Evolutionary conservation across 768 basidiomycete species (phyloP).

Genomic region (Chalciporus pseudorubinellus): DNA sequence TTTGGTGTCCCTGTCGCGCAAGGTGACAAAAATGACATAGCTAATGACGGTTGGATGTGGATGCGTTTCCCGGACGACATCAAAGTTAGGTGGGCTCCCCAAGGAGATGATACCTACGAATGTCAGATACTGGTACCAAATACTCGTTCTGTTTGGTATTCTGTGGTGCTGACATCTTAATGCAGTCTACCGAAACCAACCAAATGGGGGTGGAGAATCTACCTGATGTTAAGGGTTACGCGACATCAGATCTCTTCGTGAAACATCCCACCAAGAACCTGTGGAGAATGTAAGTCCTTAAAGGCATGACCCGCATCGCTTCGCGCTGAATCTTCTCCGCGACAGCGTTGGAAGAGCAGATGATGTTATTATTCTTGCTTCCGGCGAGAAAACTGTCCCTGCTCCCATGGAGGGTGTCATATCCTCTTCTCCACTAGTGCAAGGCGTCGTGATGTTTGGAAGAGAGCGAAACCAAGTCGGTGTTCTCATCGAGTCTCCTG

Average conservation of each 20-base stretch:
- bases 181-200: conserved; percentile 10
- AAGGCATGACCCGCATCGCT: too few species aligned
- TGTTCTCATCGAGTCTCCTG: conserved; percentile 31
- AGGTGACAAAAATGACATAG: conserved; percentile 8
- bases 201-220: conserved; percentile 32
- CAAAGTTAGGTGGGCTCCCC: conserved; percentile 28
- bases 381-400: conserved; percentile 25
- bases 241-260: conserved; percentile 42
- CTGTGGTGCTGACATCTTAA: background rate
- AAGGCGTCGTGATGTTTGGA: conserved; percentile 35
- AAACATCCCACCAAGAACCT: conserved; percentile 43
- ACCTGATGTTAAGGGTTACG: conserved; percentile 39
- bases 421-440: conserved; percentile 17
- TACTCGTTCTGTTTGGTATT: background rate
- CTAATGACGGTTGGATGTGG: conserved; percentile 36
- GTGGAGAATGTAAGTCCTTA: conserved; percentile 34
- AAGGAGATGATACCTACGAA: conserved; percentile 37
- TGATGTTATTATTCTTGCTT: conserved; percentile 32
- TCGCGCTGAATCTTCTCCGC: background rate
- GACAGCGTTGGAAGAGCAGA: conserved; percentile 35
- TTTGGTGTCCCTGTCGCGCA: conserved; percentile 12
- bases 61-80: conserved; percentile 26
- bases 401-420: conserved; percentile 29
- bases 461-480: conserved; percentile 32
- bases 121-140: conserved; percentile 36